Conservation (phyloP, 441 rosid species). For the Heliophila coronopifolia region DNA sequence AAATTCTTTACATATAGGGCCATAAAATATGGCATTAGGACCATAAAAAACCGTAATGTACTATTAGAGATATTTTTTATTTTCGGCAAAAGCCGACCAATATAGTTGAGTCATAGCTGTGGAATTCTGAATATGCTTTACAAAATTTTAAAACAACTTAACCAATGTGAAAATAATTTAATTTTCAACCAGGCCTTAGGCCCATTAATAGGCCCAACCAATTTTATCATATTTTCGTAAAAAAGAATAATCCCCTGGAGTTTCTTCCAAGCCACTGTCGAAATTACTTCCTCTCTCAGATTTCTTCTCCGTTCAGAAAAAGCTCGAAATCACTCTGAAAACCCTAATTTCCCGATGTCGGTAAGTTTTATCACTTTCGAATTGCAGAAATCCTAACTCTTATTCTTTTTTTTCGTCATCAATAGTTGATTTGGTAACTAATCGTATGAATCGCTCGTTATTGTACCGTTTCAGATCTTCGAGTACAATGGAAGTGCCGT, state of each 20-base stretch:
- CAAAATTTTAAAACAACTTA: no score
- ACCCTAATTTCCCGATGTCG: conserved; percentile 26
- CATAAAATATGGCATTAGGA: no score
- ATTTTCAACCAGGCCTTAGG: no score
- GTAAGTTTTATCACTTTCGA: conserved; percentile 12
- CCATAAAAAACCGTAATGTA: no score
- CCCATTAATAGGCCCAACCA: conserved; percentile 8
- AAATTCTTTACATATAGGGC: no score
- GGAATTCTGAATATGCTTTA: no score
- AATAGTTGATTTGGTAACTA: neutral
- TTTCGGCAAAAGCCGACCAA: no score
- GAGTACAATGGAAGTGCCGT: conserved; percentile 97
- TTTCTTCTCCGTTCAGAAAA: conserved; percentile 21
- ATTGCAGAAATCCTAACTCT: neutral
- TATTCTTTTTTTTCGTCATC: neutral
- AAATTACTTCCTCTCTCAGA: conserved; percentile 34
- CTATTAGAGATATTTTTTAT: no score
- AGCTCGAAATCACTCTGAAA: conserved; percentile 6
- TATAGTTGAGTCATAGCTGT: no score
- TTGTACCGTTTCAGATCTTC: conserved; percentile 49
- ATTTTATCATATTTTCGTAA: neutral
- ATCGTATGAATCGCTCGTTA: neutral
- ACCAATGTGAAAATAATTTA: no score
- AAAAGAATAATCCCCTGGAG: conserved; percentile 18
- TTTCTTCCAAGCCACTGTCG: conserved; percentile 36